Base-by-base conservation (phyloP, 495 filamentous ascomycete genomes). In the Xylaria cubensis region DNA sequence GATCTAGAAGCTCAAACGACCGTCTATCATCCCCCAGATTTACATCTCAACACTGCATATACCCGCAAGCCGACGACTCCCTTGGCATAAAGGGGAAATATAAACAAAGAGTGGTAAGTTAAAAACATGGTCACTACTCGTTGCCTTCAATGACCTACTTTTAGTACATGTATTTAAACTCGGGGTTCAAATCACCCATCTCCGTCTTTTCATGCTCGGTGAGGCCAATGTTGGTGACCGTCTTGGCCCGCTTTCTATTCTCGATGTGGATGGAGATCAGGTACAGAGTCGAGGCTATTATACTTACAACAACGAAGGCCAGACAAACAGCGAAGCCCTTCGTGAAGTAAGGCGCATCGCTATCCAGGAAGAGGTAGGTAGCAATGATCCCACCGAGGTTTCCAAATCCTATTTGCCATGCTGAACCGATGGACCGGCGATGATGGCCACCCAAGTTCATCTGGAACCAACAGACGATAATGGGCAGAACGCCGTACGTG, bases 371-470 rank as follows among this genome's bases (percentile, higher is more conserved):
- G 0, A 90, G 85, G 81, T 92, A 98, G 0, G 94, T 95, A 0
- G 95, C 88, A 68, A 98, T 94, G 74, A 99, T 97, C 17, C 95
- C 96, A 48, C 94, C 95, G 72, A 94, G 92, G 74, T 98, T 97
- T n/a, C 95, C 95, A 74, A 97, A 97, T 0, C 92, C 94, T 55
- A 98, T 84, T 78, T 97, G 94, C 92, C 92, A 97, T 8, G 93
- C 96, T 4, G 90, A 89, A 9, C 94, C 96, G 4, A 99, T 90
- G 51, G 91, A 86, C 19, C 94, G 88, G 1, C 94, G 87, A 68
- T 94, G 92, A 79, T 99, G 95, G 3, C 95, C 94, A 1, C 92
- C 92, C 26, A 97, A 82, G 74, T 97, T 97, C 89, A 97, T 97
- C 72, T 91, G 92, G 81, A 94, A 97, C 94, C 95, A 99, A 79